These are phyloP conservation scores for Aspergillus cavernicola DNA, from an alignment of 495 filamentous ascomycete genomes.

Conservation along the genomic window DNA sequence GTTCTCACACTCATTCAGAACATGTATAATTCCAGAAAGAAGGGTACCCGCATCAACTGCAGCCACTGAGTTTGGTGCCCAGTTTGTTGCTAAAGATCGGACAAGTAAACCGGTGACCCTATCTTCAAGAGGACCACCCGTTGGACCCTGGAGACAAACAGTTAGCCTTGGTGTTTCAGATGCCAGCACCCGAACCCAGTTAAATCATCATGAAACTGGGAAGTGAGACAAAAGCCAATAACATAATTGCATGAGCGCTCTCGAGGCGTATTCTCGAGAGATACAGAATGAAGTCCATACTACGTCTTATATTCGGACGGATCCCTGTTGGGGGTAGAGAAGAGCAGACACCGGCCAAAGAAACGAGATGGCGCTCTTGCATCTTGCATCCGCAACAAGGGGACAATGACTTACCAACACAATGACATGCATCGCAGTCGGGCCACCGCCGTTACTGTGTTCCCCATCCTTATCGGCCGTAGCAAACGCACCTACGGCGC, in stretches of 20 bases:
- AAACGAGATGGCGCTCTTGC: too few relatives aligned
- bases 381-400: neutral
- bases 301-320: neutral
- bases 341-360: neutral
- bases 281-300: neutral
- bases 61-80: conserved; percentile 74
- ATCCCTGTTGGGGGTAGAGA: neutral
- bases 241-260: neutral
- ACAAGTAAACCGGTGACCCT: conserved; percentile 87
- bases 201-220: too few relatives aligned
- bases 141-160: conserved; percentile 67
- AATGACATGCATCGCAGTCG: neutral
- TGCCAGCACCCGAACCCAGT: conserved; percentile 15
- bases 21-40: conserved; percentile 72
- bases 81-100: conserved; percentile 70
- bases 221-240: too few relatives aligned
- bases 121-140: conserved; percentile 85
- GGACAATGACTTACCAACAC: neutral
- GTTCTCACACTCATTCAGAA: conserved; percentile 55
- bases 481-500: too few relatives aligned
- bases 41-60: conserved; percentile 93
- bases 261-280: neutral
- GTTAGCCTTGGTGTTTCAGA: conserved; percentile 25
- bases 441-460: neutral
- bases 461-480: neutral